These are phyloP conservation scores for Middelhovenomyces tepae DNA, from an alignment of 805 yeast species.

Conservation along the genomic window DNA sequence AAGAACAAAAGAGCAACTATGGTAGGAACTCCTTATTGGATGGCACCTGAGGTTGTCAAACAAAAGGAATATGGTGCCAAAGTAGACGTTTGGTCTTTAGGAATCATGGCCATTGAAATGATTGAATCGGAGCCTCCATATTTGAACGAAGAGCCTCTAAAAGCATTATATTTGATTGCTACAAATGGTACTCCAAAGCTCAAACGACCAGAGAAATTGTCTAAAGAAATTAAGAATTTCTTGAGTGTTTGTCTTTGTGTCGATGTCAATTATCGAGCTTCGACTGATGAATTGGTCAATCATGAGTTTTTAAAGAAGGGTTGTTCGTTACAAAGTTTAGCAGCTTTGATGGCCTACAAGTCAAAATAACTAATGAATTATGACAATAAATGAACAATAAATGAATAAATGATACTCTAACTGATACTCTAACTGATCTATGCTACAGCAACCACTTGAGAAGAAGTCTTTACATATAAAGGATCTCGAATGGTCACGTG, in stretches of 20 bases:
- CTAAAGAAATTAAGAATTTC: slow-evolving; percentile 57
- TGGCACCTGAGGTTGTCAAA: slow-evolving; percentile 98
- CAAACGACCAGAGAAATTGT: slow-evolving; percentile 76
- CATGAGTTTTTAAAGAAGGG: slow-evolving; percentile 43
- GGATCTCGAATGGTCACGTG: no score
- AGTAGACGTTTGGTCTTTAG: slow-evolving; percentile 96
- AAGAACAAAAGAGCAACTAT: slow-evolving; percentile 88
- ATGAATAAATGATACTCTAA: no score
- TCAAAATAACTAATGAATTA: slow-evolving; percentile 4
- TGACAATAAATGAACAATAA: background rate
- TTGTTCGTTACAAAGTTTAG: slow-evolving; percentile 14
- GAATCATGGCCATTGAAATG: slow-evolving; percentile 98
- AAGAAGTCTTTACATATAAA: no score
- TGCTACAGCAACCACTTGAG: no score
- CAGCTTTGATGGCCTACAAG: slow-evolving; percentile 16
- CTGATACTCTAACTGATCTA: no score
- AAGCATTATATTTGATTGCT: slow-evolving; percentile 89
- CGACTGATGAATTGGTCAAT: slow-evolving; percentile 60
- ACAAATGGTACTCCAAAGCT: slow-evolving; percentile 94
- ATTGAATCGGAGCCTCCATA: slow-evolving; percentile 99
- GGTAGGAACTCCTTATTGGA: slow-evolving; percentile 99
- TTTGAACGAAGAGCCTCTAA: slow-evolving; percentile 87
- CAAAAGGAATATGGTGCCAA: slow-evolving; percentile 94
- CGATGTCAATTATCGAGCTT: slow-evolving; percentile 70
- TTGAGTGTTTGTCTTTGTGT: slow-evolving; percentile 74